Percentiles rank a stretch among this genome's conserved stretches.
phyloP scores from a whole-genome alignment of 495 filamentous ascomycete genomes.

The Trichocladium antarcticum region DNA sequence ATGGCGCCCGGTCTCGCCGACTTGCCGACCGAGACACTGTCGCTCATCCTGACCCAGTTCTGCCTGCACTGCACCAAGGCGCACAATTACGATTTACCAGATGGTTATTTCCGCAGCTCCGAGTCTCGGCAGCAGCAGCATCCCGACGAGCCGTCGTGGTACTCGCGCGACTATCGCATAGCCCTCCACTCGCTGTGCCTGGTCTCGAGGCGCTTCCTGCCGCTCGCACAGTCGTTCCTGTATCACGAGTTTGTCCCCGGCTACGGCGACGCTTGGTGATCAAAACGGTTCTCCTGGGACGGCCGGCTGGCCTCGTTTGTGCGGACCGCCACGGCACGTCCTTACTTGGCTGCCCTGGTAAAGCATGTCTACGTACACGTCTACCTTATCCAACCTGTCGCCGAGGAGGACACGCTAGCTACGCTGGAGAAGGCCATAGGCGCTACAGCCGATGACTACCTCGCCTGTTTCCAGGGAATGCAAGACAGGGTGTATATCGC shows the following conservation, averaged over 20 bases:
- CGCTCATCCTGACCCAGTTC: neutral
- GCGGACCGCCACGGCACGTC: neutral
- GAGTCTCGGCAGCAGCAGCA: neutral
- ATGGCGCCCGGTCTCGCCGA: neutral
- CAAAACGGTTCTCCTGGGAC: neutral
- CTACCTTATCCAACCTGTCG: neutral
- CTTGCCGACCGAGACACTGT: neutral
- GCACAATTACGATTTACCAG: neutral
- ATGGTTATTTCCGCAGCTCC: neutral
- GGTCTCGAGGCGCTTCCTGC: neutral
- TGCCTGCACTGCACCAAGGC: conserved; percentile 1
- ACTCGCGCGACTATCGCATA: neutral
- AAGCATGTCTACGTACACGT: neutral
- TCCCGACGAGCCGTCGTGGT: neutral
- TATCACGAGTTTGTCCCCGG: neutral
- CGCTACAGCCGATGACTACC: neutral
- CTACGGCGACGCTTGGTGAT: neutral
- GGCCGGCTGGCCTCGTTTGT: neutral
- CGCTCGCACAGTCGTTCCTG: neutral
- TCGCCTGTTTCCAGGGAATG: neutral
- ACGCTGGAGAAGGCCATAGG: neutral
- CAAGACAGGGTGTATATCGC: neutral
- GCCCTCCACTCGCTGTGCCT: neutral
- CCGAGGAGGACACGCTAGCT: neutral
- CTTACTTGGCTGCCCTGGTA: neutral